Conservation (phyloP, 1,284 basidiomycete genomes). For the Sanghuangporus sanghuang region DNA sequence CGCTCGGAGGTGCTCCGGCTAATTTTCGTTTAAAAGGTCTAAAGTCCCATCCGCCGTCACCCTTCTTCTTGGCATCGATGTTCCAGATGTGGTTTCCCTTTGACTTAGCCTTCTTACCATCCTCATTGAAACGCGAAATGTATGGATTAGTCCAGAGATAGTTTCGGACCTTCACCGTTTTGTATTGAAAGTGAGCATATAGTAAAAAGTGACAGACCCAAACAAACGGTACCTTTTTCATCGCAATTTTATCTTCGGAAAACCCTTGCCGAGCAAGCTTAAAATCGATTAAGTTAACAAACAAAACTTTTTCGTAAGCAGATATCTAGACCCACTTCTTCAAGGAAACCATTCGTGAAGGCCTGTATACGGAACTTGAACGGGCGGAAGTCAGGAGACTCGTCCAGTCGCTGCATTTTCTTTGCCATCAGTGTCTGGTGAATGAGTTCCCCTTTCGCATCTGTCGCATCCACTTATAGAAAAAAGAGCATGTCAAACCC, state of each 20-base stretch:
- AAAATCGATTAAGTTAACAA: slow-evolving; percentile 10
- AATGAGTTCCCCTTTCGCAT: slow-evolving; percentile 93
- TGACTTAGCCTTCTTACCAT: slow-evolving; percentile 98
- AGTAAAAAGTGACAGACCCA: slow-evolving; percentile 4
- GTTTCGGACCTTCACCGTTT: slow-evolving; percentile 75
- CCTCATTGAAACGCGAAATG: slow-evolving; percentile 98
- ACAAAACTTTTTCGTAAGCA: slow-evolving; percentile 17
- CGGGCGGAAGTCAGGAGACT: slow-evolving; percentile 93
- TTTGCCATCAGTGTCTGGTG: slow-evolving; percentile 99
- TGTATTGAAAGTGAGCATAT: slow-evolving; percentile 20
- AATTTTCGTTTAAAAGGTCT: slow-evolving; percentile 86
- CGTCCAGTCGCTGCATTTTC: slow-evolving; percentile 95
- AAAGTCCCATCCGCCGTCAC: slow-evolving; percentile 84
- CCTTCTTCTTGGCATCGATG: slow-evolving; percentile 85
- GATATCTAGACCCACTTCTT: slow-evolving; percentile 56
- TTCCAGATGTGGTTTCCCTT: slow-evolving; percentile 99
- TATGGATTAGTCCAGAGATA: slow-evolving; percentile 94
- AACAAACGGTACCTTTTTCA: slow-evolving; percentile 67
- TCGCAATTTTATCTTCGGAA: slow-evolving; percentile 81
- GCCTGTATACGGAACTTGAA: slow-evolving; percentile 99
- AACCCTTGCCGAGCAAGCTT: slow-evolving; percentile 76
- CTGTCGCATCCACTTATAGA: slow-evolving; percentile 80
- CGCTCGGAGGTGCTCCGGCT: slow-evolving; percentile 72
- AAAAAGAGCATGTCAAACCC: neutral
- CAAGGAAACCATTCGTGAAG: slow-evolving; percentile 95